Evolutionary conservation across 495 filamentous ascomycete species (phyloP), one percentile per base, ranked within the genome.

Genomic region (Trichoderma gamsii): DNA sequence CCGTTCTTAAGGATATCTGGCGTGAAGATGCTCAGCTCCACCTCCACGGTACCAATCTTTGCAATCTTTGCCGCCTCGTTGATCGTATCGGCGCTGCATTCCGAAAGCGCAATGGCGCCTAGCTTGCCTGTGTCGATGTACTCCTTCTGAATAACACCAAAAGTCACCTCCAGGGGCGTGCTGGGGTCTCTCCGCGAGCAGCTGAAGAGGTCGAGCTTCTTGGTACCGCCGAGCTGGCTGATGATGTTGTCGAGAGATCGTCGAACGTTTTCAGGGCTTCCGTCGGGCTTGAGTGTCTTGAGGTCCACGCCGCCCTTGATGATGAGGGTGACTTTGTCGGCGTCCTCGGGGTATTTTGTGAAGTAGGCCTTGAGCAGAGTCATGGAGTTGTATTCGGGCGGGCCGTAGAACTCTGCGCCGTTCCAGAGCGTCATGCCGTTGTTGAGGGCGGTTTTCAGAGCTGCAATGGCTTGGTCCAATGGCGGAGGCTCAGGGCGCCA

Each of bases 181-280:
- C 85, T 85, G 6, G 81, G 82, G 71, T 96, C 92, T 27, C 91
- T 83, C 3, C 93, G 81, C 18, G 89, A 91, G 69, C 79, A 87
- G 77, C 93, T 88, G 70, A 93, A 97, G 66, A 94, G 85, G 76
- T 97, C 92, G 67, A 97, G 77, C 69, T 82, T 88, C 82, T 95
- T 95, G 70, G 87, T 90, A 8, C 89, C 90, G 63, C 88, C 85
- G 16, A 92, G 80, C 41, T 84, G 72, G 38, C 73, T 81, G 59
- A 96, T 73, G 70, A 81, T 85, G 69, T 88, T 84, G 64, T 96
- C 90, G 66, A 97, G 81, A 63, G 84, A 87, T 23, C 84, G 81
- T 15, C 86, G 84, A 3, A 91, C 81, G 67, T 84, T 84, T 70
- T 85, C 84, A 65, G 86, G 83, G 18, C 84, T 87, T 56, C 88